phyloP scores from a whole-genome alignment of 1,284 basidiomycete species.

The Tilletiopsis washingtonensis region DNA sequence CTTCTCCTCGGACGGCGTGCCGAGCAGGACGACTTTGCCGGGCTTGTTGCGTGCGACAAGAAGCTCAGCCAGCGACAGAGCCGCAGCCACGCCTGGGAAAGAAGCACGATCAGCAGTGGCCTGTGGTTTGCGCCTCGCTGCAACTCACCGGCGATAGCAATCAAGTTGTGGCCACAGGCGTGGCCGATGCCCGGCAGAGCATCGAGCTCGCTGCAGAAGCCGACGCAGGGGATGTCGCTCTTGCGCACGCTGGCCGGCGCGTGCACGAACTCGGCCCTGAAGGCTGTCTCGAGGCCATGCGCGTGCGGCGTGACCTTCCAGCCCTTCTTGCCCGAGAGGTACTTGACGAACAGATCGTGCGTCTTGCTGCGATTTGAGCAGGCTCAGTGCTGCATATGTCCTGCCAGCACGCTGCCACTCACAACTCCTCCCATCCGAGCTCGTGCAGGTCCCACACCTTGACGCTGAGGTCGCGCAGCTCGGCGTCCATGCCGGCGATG shows the following conservation, averaged over 20 bases:
- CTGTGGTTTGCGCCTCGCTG: too few species aligned
- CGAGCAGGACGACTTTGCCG: conserved; percentile 68
- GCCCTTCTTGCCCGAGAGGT: conserved; percentile 16
- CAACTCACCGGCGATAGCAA: conserved; percentile 68
- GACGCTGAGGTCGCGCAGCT: conserved; percentile 44
- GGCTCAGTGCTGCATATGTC: too few species aligned
- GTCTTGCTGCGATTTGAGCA: too few species aligned
- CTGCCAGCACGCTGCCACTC: conserved; percentile 9
- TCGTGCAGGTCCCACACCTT: conserved; percentile 47
- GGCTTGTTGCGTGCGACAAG: conserved; percentile 58
- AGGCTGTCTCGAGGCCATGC: conserved; percentile 57
- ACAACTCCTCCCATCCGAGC: conserved; percentile 34
- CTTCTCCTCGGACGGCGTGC: conserved; percentile 78
- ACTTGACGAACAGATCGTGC: conserved; percentile 36
- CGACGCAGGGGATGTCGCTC: conserved; percentile 13
- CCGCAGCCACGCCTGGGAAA: conserved; percentile 71
- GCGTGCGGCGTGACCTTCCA: conserved; percentile 43
- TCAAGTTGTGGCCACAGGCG: conserved; percentile 76
- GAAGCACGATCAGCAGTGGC: too few species aligned
- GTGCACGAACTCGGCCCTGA: conserved; percentile 60
- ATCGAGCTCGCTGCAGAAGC: conserved; percentile 66
- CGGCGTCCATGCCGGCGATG: conserved; percentile 22
- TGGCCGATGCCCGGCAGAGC: conserved; percentile 50
- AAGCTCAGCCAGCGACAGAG: conserved; percentile 63
- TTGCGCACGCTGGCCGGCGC: conserved; percentile 15